phyloP scores from a whole-genome alignment of 768 basidiomycete species.

The Suillus paluster region DNA sequence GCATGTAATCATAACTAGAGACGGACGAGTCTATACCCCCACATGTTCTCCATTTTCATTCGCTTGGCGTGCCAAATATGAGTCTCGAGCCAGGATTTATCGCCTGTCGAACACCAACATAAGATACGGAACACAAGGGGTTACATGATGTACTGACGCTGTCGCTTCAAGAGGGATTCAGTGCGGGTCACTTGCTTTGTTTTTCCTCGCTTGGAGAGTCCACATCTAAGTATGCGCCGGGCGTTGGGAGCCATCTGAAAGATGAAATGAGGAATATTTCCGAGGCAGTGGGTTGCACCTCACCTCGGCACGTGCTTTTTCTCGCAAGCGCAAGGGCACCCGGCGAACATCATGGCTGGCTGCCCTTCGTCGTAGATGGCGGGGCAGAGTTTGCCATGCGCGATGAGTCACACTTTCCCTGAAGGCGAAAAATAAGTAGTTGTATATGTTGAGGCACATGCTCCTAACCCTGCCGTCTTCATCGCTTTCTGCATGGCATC shows the following conservation, averaged over 20 bases:
- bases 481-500: slow-evolving; percentile 88
- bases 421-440: slow-evolving; percentile 5
- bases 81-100: slow-evolving; percentile 94
- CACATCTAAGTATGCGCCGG: slow-evolving; percentile 45
- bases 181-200: slow-evolving; percentile 59
- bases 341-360: slow-evolving; percentile 94
- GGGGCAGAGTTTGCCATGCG: slow-evolving; percentile 91
- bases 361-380: slow-evolving; percentile 88
- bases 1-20: not conserved
- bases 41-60: slow-evolving; percentile 91
- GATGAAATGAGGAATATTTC: slow-evolving; percentile 24
- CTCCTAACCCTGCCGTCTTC: slow-evolving; percentile 68
- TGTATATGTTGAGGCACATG: not conserved
- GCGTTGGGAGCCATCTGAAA: slow-evolving; percentile 57
- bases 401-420: slow-evolving; percentile 77
- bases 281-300: slow-evolving; percentile 25
- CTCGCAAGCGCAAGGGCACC: slow-evolving; percentile 83
- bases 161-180: slow-evolving; percentile 67
- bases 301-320: slow-evolving; percentile 85
- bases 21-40: slow-evolving; percentile 87
- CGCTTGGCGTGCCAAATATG: slow-evolving; percentile 98
- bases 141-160: slow-evolving; percentile 53
- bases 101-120: slow-evolving; percentile 46
- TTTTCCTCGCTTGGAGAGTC: slow-evolving; percentile 68
- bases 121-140: not conserved